phyloP scores from a whole-genome alignment of 78 protist genomes.

The Cavenderia fasciculata region DNA sequence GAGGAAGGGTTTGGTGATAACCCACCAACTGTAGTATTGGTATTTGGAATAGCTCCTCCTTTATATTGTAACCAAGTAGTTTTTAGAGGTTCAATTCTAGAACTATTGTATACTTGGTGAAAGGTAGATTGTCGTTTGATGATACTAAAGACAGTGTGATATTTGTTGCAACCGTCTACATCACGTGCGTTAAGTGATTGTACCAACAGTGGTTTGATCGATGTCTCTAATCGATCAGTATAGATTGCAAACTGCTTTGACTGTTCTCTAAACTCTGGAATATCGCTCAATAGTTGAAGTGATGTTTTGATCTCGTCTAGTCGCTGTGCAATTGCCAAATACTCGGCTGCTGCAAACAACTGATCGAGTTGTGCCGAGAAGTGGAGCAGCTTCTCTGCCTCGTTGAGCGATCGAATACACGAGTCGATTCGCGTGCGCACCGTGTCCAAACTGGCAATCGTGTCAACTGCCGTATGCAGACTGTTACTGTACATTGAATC shows the following conservation, averaged over 20 bases:
- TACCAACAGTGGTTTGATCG: not conserved
- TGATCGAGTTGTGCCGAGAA: conserved; percentile 25
- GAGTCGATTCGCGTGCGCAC: conserved; percentile 33
- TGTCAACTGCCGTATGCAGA: not conserved
- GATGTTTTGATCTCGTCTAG: conserved; percentile 35
- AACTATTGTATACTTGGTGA: not conserved
- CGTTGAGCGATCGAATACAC: conserved; percentile 27
- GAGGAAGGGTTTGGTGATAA: too few relatives aligned
- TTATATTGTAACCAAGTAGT: not conserved
- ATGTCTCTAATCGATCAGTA: conserved; percentile 31
- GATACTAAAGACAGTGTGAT: conserved; percentile 11
- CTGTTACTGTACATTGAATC: not conserved
- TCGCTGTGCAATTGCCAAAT: conserved; percentile 22
- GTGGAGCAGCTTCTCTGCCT: conserved; percentile 46
- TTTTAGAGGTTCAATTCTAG: conserved; percentile 23
- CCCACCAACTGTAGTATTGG: too few relatives aligned
- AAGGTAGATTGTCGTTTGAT: conserved; percentile 47
- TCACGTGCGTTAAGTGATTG: conserved; percentile 7
- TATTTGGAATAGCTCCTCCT: too few relatives aligned
- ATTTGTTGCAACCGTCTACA: not conserved
- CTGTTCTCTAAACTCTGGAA: conserved; percentile 71
- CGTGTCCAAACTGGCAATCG: not conserved
- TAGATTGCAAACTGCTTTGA: conserved; percentile 11
- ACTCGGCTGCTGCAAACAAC: conserved; percentile 31
- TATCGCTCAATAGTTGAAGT: conserved; percentile 10